phyloP scores from a whole-genome alignment of 2,329 filamentous ascomycete genomes.

The Biscogniauxia sp. region DNA sequence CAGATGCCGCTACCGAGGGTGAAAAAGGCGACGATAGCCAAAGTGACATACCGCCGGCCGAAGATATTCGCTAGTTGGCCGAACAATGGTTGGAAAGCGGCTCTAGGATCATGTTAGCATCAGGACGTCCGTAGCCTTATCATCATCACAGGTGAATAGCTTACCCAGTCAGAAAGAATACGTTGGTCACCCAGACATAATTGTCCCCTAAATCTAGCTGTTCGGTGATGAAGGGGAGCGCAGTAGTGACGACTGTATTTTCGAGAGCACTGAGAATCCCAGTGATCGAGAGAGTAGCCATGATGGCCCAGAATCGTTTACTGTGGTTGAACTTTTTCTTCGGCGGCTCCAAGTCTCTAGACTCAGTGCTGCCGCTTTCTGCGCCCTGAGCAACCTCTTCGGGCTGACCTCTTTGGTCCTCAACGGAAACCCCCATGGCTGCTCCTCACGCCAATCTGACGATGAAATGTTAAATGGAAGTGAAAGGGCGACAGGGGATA shows the following conservation, averaged over 20 bases:
- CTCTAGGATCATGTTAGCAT: background rate
- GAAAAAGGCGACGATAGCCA: conserved; percentile 43
- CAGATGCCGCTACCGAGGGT: conserved; percentile 46
- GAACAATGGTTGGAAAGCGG: conserved; percentile 29
- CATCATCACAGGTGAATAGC: background rate
- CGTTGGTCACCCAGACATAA: conserved; percentile 17
- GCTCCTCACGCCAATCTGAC: too few relatives aligned
- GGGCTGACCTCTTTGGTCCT: too few relatives aligned
- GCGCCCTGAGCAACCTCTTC: too few relatives aligned
- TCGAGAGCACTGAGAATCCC: conserved; percentile 14
- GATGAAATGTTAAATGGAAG: too few relatives aligned
- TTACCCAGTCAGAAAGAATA: conserved; percentile 14
- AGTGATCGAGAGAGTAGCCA: conserved; percentile 21
- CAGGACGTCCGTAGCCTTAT: background rate
- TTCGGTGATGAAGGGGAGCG: conserved; percentile 7
- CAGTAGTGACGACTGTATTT: conserved; percentile 7
- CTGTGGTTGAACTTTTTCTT: too few relatives aligned
- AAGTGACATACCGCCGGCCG: conserved; percentile 41
- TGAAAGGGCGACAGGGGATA: too few relatives aligned
- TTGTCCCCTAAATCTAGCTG: conserved; percentile 4
- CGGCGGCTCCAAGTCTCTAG: too few relatives aligned
- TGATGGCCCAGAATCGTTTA: conserved; percentile 21
- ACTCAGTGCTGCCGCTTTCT: too few relatives aligned
- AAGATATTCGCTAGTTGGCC: conserved; percentile 44
- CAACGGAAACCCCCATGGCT: too few relatives aligned